Evolutionary conservation across 2,329 filamentous ascomycete genomes (phyloP).

Genomic region (Verticillium zaregamsianum): DNA sequence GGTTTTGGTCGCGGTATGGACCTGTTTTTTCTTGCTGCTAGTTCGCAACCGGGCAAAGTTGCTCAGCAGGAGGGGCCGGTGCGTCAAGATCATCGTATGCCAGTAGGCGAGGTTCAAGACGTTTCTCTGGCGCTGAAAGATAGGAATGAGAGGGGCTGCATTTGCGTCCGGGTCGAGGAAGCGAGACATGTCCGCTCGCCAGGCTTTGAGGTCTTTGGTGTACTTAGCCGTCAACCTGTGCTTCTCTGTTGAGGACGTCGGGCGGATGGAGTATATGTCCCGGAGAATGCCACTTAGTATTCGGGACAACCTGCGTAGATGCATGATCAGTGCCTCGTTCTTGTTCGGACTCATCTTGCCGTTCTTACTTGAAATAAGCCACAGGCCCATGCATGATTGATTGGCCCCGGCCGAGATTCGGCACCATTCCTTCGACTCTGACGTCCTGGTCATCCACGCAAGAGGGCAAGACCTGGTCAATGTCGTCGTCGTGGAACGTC

Average conservation of each 20-base stretch:
- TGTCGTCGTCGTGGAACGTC: conserved; percentile 60
- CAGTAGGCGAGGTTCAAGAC: conserved; percentile 35
- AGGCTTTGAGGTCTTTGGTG: conserved; percentile 25
- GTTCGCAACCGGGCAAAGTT: conserved; percentile 28
- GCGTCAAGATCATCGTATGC: conserved; percentile 33
- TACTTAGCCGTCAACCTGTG: conserved; percentile 20
- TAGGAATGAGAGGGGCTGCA: conserved; percentile 25
- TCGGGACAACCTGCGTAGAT: conserved; percentile 19
- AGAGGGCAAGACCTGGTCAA: conserved; percentile 55
- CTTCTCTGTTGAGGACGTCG: conserved; percentile 19
- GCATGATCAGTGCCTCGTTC: neutral
- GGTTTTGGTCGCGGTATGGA: neutral
- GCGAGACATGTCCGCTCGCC: conserved; percentile 27
- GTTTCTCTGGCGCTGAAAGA: conserved; percentile 34
- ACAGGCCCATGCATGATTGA: conserved; percentile 25
- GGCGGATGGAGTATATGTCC: conserved; percentile 27
- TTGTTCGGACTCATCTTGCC: accelerated
- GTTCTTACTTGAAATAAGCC: conserved; percentile 25
- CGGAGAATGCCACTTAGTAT: conserved; percentile 29
- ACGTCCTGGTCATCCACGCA: conserved; percentile 41
- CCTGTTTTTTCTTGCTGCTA: conserved; percentile 9
- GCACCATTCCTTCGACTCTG: no score
- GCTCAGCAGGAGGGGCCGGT: conserved; percentile 30
- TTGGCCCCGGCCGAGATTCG: neutral
- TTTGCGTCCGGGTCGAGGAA: conserved; percentile 35